Percentiles rank a stretch among this genome's conserved stretches.
Evolutionary conservation across 2,329 filamentous ascomycete species (phyloP).

Genomic region (Colletotrichum scovillei): DNA sequence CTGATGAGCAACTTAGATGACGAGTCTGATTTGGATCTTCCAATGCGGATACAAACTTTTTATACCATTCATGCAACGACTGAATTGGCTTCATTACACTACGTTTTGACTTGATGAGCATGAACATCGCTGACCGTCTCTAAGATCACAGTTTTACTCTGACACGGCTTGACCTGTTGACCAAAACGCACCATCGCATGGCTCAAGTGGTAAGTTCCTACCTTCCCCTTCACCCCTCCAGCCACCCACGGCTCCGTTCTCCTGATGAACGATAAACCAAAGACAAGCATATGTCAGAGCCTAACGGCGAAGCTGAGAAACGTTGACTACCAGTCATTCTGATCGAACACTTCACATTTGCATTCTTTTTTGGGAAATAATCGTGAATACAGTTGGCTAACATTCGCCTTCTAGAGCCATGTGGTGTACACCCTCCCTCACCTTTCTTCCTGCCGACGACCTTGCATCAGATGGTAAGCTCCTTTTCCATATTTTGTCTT

Average conservation of each 20-base stretch:
- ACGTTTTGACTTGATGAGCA: constrained; percentile 9
- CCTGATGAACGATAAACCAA: constrained; percentile 38
- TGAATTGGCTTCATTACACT: constrained; percentile 47
- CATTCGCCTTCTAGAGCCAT: neutral
- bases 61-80: constrained; percentile 69
- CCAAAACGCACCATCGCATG: neutral
- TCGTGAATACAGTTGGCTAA: constrained; percentile 15
- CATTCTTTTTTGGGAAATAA: constrained; percentile 12
- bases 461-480: neutral
- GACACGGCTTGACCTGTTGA: neutral
- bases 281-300: constrained; percentile 41
- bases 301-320: constrained; percentile 38
- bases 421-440: too few species aligned
- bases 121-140: constrained; percentile 28
- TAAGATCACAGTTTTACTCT: constrained; percentile 17
- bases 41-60: constrained; percentile 67
- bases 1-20: constrained; percentile 67
- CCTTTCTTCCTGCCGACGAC: accelerated
- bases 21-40: constrained; percentile 72
- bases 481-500: too few species aligned
- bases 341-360: constrained; percentile 30
- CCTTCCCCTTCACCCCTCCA: neutral
- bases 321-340: constrained; percentile 36
- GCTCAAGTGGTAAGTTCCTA: constrained; percentile 18
- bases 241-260: constrained; percentile 29